phyloP scores from a whole-genome alignment of 1,284 basidiomycete species.

The Afroboletus lepidellus region DNA sequence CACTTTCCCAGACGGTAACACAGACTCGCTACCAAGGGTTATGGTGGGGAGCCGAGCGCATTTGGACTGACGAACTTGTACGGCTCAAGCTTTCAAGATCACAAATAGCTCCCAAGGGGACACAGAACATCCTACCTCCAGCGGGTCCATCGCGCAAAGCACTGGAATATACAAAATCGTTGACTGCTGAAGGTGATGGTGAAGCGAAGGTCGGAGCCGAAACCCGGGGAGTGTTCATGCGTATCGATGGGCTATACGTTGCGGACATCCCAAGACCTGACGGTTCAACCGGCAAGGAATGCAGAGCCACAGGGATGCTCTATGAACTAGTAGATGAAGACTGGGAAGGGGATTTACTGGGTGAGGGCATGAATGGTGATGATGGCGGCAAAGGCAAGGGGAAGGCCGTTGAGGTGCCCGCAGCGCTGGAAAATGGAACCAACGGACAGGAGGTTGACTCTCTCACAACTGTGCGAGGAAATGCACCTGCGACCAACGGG shows the following conservation, averaged over 20 bases:
- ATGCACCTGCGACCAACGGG: constrained; percentile 10
- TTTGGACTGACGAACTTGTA: constrained; percentile 83
- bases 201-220: constrained; percentile 50
- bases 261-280: constrained; percentile 44
- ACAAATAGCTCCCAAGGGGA: constrained; percentile 62
- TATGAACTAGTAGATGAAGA: constrained; percentile 73
- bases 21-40: constrained; percentile 74
- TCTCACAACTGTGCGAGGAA: constrained; percentile 19
- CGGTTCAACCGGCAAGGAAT: constrained; percentile 48
- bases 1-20: constrained; percentile 35
- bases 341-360: constrained; percentile 50
- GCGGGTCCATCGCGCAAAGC: constrained; percentile 52
- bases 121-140: constrained; percentile 54
- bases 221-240: constrained; percentile 65
- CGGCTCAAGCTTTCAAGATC: constrained; percentile 69
- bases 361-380: constrained; percentile 1
- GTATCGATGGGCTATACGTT: constrained; percentile 57
- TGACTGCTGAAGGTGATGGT: constrained; percentile 21
- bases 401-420: constrained; percentile 25
- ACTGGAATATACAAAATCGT: constrained; percentile 32
- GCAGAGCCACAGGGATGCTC: constrained; percentile 62
- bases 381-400: constrained; percentile 30
- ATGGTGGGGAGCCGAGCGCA: constrained; percentile 88
- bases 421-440: constrained; percentile 4
- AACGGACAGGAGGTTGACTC: constrained; percentile 10